Conservation (phyloP, 2,329 filamentous ascomycete species). For the Plectosphaerella plurivora region DNA sequence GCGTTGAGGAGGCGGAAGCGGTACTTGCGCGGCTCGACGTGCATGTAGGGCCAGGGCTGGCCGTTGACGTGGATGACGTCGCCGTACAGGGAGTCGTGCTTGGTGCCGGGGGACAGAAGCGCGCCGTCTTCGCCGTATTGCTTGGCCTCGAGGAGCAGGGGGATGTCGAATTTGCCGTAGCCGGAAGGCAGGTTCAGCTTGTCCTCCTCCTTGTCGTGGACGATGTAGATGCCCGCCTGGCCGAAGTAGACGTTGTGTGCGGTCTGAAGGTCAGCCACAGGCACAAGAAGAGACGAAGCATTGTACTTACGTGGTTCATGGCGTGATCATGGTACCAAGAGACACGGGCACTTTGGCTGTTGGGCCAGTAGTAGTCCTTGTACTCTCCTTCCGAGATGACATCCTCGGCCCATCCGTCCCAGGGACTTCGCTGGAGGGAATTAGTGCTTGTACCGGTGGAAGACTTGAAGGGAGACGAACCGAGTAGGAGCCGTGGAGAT, state of each 20-base stretch:
- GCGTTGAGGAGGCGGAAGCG: slow-evolving; percentile 50
- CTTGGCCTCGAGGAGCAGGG: slow-evolving; percentile 44
- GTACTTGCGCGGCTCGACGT: slow-evolving; percentile 58
- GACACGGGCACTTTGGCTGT: slow-evolving; percentile 44
- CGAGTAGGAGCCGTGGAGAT: slow-evolving; percentile 51
- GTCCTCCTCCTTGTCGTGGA: slow-evolving; percentile 45
- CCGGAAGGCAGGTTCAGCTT: slow-evolving; percentile 41
- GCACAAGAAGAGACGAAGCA: background rate
- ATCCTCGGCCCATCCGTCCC: slow-evolving; percentile 50
- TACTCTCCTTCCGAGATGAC: slow-evolving; percentile 43
- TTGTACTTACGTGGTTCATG: slow-evolving; percentile 20
- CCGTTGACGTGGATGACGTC: slow-evolving; percentile 56
- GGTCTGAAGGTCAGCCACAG: slow-evolving; percentile 29
- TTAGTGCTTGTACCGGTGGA: background rate
- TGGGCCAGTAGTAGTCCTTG: slow-evolving; percentile 61
- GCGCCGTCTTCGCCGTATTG: slow-evolving; percentile 46
- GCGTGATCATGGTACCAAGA: slow-evolving; percentile 55
- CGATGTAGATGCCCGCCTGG: slow-evolving; percentile 51
- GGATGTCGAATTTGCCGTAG: slow-evolving; percentile 48
- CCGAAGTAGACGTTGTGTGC: slow-evolving; percentile 52
- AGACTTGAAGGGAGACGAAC: background rate
- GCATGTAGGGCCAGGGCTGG: slow-evolving; percentile 53
- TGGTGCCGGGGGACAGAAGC: slow-evolving; percentile 38
- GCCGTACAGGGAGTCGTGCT: slow-evolving; percentile 45
- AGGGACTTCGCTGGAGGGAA: slow-evolving; percentile 23